Evolutionary conservation across 176 grass and related monocot genomes (phyloP), one percentile per base, ranked within the genome.

Genomic region (Cenchrus fungigraminus): DNA sequence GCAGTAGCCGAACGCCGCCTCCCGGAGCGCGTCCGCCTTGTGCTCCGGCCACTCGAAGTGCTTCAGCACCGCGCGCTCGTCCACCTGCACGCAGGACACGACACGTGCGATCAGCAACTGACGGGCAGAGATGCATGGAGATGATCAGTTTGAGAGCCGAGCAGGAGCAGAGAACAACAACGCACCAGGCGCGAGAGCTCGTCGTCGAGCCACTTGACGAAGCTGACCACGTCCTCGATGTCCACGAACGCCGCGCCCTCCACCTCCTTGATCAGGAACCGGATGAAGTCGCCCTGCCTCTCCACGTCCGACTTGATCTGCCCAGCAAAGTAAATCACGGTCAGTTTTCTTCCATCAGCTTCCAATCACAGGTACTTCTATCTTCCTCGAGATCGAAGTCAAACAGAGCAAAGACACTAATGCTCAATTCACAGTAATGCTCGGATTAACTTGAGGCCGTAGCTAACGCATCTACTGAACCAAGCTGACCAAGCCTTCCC

Each of bases 131-230:
- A 20, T 12, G 45, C 0, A 17, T 9, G 65, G 31, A 15, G 4
- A 0, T 0, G 7, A 1, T 11, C 2, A 5, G 64, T 3, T 16
- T 40, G 3, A 40, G 37, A 40, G 3, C 37, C 37, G 37, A 40
- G 37, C 37, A 40, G 37, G 1, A 22, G 0, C 37, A 4, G 34
- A 3, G 37, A 40, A 40, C 37, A 12, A 49, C 37, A 12, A 49
- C 37, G 22, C 88, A 98, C 94, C 90, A 99, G 88, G 84, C 90
- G 95, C 31, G 97, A 90, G 68, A 99, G 94, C 86, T 99, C 86
- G 70, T 94, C 90, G 84, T 99, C 97, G 47, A 99, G 97, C 97
- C 97, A 99, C 88, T 99, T 99, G 88, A 99, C 97, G 81, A 97
- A 99, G 82, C 82, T 82, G 50, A 97, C 88, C 2, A 99, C 97